Base-by-base conservation (phyloP, 2,329 filamentous ascomycete genomes). In the Curvularia eragrostidis region DNA sequence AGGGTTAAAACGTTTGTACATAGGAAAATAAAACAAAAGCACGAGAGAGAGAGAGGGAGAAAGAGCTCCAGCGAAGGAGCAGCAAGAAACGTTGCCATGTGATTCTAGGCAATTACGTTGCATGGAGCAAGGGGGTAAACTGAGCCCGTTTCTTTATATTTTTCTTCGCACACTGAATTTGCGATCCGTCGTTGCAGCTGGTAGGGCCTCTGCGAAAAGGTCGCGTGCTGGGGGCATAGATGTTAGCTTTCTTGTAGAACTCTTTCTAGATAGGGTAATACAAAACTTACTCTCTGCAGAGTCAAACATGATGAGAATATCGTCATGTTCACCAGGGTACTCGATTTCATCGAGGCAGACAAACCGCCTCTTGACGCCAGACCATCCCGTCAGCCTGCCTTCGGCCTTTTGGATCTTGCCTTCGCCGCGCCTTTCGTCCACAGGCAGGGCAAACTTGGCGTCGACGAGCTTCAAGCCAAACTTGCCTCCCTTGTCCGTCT, bases 281-380 rank as follows among this genome's bases (percentile, higher is more conserved):
- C 12, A 12, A 38, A 15, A 83, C 89, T 81, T 78, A 93, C 90
- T 89, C 70, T 84, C 81, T 73, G 91, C 89, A 44, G 83, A 88
- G 63, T 96, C 92, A 81, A 97, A 97, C 59, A 89, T 78, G 69
- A 97, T 88, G 10, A 89, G 85, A 65, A 97, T 91, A 79, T 97
- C 93, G 75, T 97, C 93, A 77, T 97, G 92, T 79, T 97, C 93
- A 49, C 91, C 91, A 1, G 93, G 91, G 75, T 96, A 91, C 68
- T 97, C 93, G 18, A 93, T 89, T 75, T 93, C 86, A 76, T 97
- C 93, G 57, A 97, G 78, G 73, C 91, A 95, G 38, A 96, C 84
- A 79, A 94, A 97, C 24, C 87, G 85, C 72, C 87, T 85, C 60
- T 89, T 87, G 46, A 86, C 82, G 77, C 59, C 81, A 77, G 63